phyloP scores from a whole-genome alignment of 1,139 yeast species.

The Suhomyces maxii region DNA sequence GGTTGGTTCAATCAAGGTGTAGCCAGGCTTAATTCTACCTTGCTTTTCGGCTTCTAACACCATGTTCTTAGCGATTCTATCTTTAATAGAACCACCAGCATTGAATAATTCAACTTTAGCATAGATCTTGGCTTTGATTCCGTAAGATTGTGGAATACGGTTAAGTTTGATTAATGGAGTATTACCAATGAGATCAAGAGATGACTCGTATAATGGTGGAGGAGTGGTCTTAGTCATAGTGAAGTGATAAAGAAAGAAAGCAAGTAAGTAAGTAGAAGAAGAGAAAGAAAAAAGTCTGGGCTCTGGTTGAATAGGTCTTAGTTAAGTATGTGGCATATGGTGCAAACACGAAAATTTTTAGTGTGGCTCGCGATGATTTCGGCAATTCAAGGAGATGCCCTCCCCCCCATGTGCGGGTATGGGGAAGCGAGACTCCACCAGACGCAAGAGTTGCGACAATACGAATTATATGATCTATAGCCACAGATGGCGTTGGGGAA shows the following conservation, averaged over 20 bases:
- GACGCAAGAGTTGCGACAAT: too few species aligned
- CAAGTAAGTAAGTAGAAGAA: neutral
- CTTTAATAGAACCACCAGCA: conserved; percentile 72
- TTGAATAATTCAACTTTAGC: conserved; percentile 68
- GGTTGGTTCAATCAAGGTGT: conserved; percentile 86
- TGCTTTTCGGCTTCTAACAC: conserved; percentile 79
- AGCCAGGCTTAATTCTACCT: conserved; percentile 82
- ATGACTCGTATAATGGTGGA: conserved; percentile 40
- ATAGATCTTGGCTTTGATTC: conserved; percentile 62
- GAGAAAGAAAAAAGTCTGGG: neutral
- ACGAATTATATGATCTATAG: too few species aligned
- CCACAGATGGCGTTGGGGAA: too few species aligned
- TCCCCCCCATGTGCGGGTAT: too few species aligned
- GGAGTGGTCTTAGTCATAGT: conserved; percentile 13
- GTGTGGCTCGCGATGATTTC: conserved; percentile 9
- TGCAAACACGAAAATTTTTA: conserved; percentile 3
- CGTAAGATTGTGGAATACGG: conserved; percentile 74
- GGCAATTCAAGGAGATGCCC: too few species aligned
- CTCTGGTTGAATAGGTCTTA: too few species aligned
- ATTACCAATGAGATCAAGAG: conserved; percentile 73
- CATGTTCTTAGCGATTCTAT: conserved; percentile 65
- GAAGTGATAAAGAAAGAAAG: neutral
- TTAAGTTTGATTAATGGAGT: conserved; percentile 78
- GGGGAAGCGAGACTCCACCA: too few species aligned
- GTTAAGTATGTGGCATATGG: neutral